These are phyloP conservation scores for Microcos paniculata DNA, from an alignment of 345 rosid genomes.

Conservation along the genomic window DNA sequence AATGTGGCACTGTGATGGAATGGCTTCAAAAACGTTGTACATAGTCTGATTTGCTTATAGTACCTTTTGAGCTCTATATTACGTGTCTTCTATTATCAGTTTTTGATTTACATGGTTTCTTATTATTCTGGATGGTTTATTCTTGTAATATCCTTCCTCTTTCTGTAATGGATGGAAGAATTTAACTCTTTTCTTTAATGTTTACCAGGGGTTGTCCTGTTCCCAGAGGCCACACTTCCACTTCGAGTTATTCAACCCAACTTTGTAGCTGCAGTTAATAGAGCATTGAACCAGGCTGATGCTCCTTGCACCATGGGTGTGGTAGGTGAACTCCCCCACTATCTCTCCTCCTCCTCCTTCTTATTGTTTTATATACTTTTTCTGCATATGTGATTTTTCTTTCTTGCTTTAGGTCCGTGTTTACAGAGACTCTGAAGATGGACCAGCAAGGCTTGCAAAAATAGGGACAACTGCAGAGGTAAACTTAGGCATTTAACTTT, in stretches of 20 bases:
- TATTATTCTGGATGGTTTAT: not conserved
- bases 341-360: slow-evolving; percentile 8
- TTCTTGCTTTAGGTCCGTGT: slow-evolving; percentile 55
- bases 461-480: slow-evolving; percentile 99
- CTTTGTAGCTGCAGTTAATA: slow-evolving; percentile 77
- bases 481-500: slow-evolving; percentile 6
- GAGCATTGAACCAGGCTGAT: slow-evolving; percentile 68
- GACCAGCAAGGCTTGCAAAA: slow-evolving; percentile 47
- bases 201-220: slow-evolving; percentile 82
- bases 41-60: not conserved
- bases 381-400: not conserved
- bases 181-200: slow-evolving; percentile 21
- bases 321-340: slow-evolving; percentile 49
- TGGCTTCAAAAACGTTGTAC: not conserved
- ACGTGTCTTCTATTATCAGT: not conserved
- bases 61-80: not conserved
- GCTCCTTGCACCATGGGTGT: slow-evolving; percentile 87
- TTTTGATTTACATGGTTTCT: not conserved
- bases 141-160: not conserved
- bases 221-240: slow-evolving; percentile 96
- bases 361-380: not conserved
- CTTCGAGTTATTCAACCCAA: slow-evolving; percentile 72
- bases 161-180: not conserved
- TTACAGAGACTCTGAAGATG: slow-evolving; percentile 38
- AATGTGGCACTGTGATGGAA: not conserved